Evolutionary conservation across 345 rosid genomes (phyloP).

Genomic region (Ceriops decandra): DNA sequence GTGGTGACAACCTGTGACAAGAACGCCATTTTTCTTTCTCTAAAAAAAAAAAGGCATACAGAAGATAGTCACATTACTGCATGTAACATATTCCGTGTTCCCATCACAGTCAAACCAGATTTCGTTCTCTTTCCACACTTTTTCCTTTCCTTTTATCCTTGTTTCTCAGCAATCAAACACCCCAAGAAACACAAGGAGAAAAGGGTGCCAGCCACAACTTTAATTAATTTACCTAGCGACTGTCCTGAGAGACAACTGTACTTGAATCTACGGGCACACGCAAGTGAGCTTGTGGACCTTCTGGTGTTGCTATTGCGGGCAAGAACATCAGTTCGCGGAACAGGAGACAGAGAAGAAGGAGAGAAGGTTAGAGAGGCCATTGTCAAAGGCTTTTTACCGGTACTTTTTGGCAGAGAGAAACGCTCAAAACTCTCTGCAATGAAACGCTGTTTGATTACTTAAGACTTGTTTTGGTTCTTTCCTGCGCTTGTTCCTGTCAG

Average conservation of each 20-base stretch:
- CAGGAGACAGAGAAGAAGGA: slow-evolving; percentile 12
- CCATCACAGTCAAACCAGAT: background rate
- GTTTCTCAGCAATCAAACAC: slow-evolving; percentile 12
- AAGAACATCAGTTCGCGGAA: slow-evolving; percentile 17
- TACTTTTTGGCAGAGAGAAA: no score
- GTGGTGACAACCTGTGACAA: no score
- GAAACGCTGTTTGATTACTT: no score
- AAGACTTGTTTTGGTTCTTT: no score
- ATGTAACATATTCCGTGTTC: no score
- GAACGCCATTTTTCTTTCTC: no score
- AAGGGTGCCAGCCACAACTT: background rate
- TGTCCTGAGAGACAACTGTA: slow-evolving; percentile 30
- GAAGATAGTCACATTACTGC: no score
- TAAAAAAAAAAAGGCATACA: no score
- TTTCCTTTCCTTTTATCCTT: slow-evolving; percentile 13
- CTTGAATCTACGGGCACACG: slow-evolving; percentile 31
- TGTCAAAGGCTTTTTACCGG: background rate
- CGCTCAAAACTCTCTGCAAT: no score
- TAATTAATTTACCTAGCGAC: slow-evolving; percentile 36
- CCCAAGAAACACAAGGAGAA: background rate
- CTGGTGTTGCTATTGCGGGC: slow-evolving; percentile 11
- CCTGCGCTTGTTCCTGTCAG: no score
- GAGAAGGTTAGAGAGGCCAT: slow-evolving; percentile 33
- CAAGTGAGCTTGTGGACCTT: slow-evolving; percentile 17
- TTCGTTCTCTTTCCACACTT: background rate